phyloP scores from a whole-genome alignment of 2,329 filamentous ascomycete genomes.

The Aureobasidium sp. region DNA sequence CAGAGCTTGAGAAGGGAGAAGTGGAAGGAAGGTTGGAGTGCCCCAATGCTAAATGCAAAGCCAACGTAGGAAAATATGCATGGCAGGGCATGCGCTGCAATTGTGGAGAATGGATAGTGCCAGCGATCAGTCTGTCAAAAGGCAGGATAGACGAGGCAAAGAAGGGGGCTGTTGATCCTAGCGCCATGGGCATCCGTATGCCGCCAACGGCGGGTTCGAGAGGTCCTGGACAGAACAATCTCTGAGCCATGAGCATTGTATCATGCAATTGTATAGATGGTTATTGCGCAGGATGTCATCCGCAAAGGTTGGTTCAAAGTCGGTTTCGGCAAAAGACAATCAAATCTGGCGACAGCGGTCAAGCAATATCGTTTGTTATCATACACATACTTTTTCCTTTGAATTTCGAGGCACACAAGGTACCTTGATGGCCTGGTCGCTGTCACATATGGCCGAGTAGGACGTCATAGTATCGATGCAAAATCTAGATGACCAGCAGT shows the following conservation, averaged over 20 bases:
- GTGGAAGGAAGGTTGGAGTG: constrained; percentile 80
- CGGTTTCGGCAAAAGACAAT: too few relatives aligned
- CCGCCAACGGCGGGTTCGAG: constrained; percentile 18
- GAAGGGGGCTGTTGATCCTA: constrained; percentile 13
- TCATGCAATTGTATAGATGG: too few relatives aligned
- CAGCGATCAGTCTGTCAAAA: constrained; percentile 78
- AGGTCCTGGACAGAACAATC: constrained; percentile 5
- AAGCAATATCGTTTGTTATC: too few relatives aligned
- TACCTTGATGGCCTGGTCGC: too few relatives aligned
- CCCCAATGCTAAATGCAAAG: constrained; percentile 74
- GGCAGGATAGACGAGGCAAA: constrained; percentile 65
- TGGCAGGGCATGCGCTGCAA: constrained; percentile 95
- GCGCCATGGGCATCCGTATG: constrained; percentile 25
- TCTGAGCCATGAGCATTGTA: neutral
- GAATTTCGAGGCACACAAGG: too few relatives aligned
- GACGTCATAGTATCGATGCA: neutral
- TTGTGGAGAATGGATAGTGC: constrained; percentile 83
- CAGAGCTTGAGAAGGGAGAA: constrained; percentile 68
- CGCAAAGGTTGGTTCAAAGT: too few relatives aligned
- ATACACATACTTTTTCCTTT: too few relatives aligned
- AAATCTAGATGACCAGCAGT: neutral
- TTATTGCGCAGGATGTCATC: too few relatives aligned
- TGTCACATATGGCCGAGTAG: too few relatives aligned
- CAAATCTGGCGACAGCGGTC: too few relatives aligned
- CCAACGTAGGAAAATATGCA: constrained; percentile 83